phyloP scores from a whole-genome alignment of 805 yeast genomes.

The Candida boleticola region DNA sequence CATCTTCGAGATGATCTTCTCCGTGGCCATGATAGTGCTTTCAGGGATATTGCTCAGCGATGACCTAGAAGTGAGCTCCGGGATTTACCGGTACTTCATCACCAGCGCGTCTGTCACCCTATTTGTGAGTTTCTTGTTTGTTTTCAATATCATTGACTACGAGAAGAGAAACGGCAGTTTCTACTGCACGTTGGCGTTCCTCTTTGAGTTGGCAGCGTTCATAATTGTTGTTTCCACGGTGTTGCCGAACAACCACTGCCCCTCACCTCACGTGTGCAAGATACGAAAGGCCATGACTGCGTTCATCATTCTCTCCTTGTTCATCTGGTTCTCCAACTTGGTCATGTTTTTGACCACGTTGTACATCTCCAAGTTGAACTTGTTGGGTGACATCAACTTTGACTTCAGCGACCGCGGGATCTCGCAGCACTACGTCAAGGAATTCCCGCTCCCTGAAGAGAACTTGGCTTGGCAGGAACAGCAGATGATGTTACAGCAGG shows the following conservation, averaged over 20 bases:
- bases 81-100: conserved; percentile 36
- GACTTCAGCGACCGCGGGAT: conserved; percentile 26
- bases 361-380: conserved; percentile 35
- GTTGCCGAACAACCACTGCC: conserved; percentile 23
- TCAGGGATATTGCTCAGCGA: conserved; percentile 21
- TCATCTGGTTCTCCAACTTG: conserved; percentile 37
- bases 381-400: conserved; percentile 31
- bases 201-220: conserved; percentile 36
- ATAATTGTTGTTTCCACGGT: conserved; percentile 25
- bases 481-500: not conserved
- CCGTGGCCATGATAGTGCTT: conserved; percentile 25
- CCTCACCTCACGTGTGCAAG: conserved; percentile 19
- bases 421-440: conserved; percentile 4
- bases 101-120: conserved; percentile 34
- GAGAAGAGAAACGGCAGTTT: conserved; percentile 41
- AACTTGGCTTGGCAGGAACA: not conserved
- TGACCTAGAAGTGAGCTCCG: conserved; percentile 30
- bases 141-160: conserved; percentile 35
- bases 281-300: conserved; percentile 35
- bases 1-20: conserved; percentile 26
- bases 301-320: conserved; percentile 35
- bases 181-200: conserved; percentile 32
- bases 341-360: conserved; percentile 38
- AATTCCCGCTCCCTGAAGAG: conserved; percentile 1
- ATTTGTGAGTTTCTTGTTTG: conserved; percentile 31